A percentile compares a stretch with the other conserved stretches of the same genome.
phyloP scores from a whole-genome alignment of 2,329 filamentous ascomycete species.

The Fusarium sp. region DNA sequence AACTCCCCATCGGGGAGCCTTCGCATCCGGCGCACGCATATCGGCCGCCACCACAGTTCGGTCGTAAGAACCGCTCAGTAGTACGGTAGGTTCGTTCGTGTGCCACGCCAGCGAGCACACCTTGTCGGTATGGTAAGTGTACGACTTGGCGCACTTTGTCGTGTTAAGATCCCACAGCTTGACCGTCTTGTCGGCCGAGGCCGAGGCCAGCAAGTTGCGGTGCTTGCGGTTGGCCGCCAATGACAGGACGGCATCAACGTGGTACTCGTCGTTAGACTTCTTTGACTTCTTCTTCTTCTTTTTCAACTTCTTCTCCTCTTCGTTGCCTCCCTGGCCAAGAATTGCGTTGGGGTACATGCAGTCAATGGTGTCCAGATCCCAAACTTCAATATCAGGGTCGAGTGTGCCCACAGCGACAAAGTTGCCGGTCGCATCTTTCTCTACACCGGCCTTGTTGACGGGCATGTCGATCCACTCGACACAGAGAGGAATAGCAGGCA shows the following conservation, averaged over 20 bases:
- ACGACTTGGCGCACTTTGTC: slow-evolving; percentile 92
- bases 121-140: slow-evolving; percentile 96
- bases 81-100: slow-evolving; percentile 83
- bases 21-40: slow-evolving; percentile 91
- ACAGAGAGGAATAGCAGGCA: slow-evolving; percentile 94
- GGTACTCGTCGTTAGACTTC: slow-evolving; percentile 90
- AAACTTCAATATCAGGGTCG: slow-evolving; percentile 98
- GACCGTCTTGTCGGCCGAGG: slow-evolving; percentile 95
- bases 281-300: slow-evolving; percentile 93
- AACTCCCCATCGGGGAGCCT: slow-evolving; percentile 87
- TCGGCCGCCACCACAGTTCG: slow-evolving; percentile 93
- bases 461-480: slow-evolving; percentile 95
- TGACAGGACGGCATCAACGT: slow-evolving; percentile 92
- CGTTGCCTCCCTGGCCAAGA: slow-evolving; percentile 78
- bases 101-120: slow-evolving; percentile 98
- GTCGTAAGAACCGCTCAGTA: slow-evolving; percentile 95
- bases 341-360: slow-evolving; percentile 99
- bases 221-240: slow-evolving; percentile 94
- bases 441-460: slow-evolving; percentile 76
- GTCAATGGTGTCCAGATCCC: slow-evolving; percentile 96
- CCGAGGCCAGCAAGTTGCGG: slow-evolving; percentile 92
- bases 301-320: slow-evolving; percentile 74
- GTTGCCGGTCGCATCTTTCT: slow-evolving; percentile 79
- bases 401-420: slow-evolving; percentile 97
- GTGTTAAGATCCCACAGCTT: slow-evolving; percentile 98